These are phyloP conservation scores for Dissophora globulifera DNA, from an alignment of 192 early-diverging fungal species.

Conservation along the genomic window DNA sequence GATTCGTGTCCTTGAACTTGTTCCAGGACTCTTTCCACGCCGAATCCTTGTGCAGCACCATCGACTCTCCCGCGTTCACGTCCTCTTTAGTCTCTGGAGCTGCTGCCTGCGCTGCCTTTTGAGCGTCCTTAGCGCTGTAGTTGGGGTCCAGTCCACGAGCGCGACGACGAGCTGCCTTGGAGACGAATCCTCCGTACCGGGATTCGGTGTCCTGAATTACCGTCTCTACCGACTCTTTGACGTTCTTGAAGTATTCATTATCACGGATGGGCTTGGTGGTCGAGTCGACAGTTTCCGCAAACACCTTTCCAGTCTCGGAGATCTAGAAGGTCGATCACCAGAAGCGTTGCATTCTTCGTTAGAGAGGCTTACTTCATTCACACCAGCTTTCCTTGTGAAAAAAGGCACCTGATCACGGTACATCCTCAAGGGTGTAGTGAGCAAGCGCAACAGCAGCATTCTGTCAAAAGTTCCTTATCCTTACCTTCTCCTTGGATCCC, in stretches of 20 bases:
- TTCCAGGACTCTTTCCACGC: conserved; percentile 92
- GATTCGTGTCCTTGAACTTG: conserved; percentile 89
- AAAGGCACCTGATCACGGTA: no score
- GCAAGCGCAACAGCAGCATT: no score
- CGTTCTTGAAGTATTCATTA: conserved; percentile 70
- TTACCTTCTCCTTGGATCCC: conserved; percentile 75
- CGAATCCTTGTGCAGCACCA: conserved; percentile 89
- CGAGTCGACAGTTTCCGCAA: conserved; percentile 70
- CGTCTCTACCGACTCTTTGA: conserved; percentile 71
- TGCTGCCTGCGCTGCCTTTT: conserved; percentile 53
- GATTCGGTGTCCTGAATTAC: conserved; percentile 76
- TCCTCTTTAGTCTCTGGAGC: conserved; percentile 30
- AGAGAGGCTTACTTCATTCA: no score
- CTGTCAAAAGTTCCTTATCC: conserved; percentile 14
- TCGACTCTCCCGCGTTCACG: conserved; percentile 71
- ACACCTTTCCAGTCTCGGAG: conserved; percentile 68
- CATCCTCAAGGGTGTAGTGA: no score
- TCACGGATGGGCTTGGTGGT: conserved; percentile 76
- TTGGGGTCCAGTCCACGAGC: conserved; percentile 54
- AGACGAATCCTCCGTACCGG: conserved; percentile 79
- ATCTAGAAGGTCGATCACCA: no score
- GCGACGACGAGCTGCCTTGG: conserved; percentile 77
- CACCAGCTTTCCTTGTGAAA: no score
- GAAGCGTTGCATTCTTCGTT: no score
- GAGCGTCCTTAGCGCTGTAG: conserved; percentile 47